phyloP scores from a whole-genome alignment of 352 stramenopile species.

The Phytophthora niederhauseri region DNA sequence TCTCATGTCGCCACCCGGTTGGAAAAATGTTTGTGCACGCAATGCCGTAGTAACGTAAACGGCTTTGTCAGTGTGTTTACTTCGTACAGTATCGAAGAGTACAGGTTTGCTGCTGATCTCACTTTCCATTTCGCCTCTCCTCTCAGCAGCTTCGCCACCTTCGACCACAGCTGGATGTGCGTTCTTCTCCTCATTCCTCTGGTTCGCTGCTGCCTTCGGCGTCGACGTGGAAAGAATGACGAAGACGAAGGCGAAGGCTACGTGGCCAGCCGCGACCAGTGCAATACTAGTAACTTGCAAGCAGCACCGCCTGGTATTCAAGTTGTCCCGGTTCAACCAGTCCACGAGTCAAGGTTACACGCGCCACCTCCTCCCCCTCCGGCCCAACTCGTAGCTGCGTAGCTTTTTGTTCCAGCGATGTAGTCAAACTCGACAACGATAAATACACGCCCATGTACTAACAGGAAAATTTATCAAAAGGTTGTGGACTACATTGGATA shows the following conservation, averaged over 20 bases:
- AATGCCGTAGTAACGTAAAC: too few species aligned
- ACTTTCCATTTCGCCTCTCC: too few species aligned
- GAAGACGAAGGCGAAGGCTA: slow-evolving; percentile 7
- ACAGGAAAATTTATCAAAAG: too few species aligned
- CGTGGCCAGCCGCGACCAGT: not conserved
- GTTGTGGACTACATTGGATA: too few species aligned
- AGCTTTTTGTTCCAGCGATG: too few species aligned
- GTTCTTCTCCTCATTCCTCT: slow-evolving; percentile 16
- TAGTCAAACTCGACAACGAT: not conserved
- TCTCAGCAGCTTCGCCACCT: not conserved
- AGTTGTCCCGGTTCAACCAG: slow-evolving; percentile 5
- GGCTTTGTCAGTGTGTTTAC: too few species aligned
- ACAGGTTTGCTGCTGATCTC: too few species aligned
- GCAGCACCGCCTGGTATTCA: slow-evolving; percentile 6
- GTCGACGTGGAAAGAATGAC: slow-evolving; percentile 13
- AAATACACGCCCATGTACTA: too few species aligned
- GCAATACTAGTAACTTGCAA: not conserved
- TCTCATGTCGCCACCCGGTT: not conserved
- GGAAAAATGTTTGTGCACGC: too few species aligned
- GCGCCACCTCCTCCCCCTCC: not conserved
- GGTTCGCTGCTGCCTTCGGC: slow-evolving; percentile 9
- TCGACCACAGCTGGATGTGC: slow-evolving; percentile 11
- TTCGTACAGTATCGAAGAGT: too few species aligned
- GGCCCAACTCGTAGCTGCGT: not conserved
- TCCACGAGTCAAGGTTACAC: not conserved